Percentiles rank a stretch among this genome's conserved stretches.
phyloP scores from a whole-genome alignment of 2,329 filamentous ascomycete species.

The Claviceps purpurea region DNA sequence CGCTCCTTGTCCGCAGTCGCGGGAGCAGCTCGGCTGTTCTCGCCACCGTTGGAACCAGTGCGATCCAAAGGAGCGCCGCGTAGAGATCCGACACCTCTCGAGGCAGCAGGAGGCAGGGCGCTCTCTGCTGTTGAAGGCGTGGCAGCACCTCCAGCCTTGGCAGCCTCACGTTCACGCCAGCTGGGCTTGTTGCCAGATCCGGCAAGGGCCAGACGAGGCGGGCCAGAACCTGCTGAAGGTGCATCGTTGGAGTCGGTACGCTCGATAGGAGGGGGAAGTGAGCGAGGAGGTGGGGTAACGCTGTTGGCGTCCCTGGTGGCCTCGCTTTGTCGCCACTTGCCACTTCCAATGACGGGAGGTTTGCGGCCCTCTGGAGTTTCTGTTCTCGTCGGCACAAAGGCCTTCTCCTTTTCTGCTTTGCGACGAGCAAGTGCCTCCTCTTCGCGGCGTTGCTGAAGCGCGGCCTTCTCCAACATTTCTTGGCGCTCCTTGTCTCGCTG shows the following conservation, averaged over 20 bases:
- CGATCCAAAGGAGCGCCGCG: constrained; percentile 28
- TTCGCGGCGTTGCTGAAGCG: constrained; percentile 66
- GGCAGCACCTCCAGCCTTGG: constrained; percentile 23
- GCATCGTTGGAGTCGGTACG: constrained; percentile 35
- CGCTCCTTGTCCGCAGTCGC: constrained; percentile 32
- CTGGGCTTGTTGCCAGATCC: constrained; percentile 47
- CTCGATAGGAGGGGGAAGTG: constrained; percentile 22
- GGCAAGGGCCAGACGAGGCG: constrained; percentile 48
- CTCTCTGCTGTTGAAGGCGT: constrained; percentile 24
- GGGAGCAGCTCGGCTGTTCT: constrained; percentile 26
- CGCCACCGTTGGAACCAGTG: constrained; percentile 27
- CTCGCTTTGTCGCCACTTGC: constrained; percentile 31
- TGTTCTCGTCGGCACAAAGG: constrained; percentile 8
- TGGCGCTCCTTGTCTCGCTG: constrained; percentile 54
- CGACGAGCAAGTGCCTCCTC: constrained; percentile 74
- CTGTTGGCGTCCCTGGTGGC: constrained; percentile 17
- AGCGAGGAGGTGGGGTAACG: constrained; percentile 14
- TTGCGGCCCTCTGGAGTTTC: constrained; percentile 18
- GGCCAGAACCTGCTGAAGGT: constrained; percentile 27
- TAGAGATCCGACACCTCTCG: constrained; percentile 19
- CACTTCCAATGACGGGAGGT: constrained; percentile 21
- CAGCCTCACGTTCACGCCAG: constrained; percentile 62
- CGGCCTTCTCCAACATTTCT: constrained; percentile 50
- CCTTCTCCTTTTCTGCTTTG: constrained; percentile 49
- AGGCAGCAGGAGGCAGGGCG: constrained; percentile 31